These are phyloP conservation scores for Carex scoparia DNA, from an alignment of 176 grass and related monocot species.

Conservation along the genomic window DNA sequence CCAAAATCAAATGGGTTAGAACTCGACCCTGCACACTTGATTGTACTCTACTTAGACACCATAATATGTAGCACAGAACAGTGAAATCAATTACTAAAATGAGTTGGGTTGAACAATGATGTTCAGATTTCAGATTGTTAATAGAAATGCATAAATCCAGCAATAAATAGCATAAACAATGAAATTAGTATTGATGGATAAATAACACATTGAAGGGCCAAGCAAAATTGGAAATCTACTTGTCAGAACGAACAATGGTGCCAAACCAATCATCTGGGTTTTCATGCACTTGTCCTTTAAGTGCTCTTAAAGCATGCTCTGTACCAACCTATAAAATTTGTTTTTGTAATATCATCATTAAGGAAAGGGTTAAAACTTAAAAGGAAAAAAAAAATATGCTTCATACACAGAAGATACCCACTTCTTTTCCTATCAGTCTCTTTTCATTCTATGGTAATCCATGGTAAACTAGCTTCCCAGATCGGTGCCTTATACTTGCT, in stretches of 20 bases:
- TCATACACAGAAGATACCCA: not conserved
- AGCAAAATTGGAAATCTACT: slow-evolving; percentile 24
- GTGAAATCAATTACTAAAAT: not conserved
- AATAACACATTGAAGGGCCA: not conserved
- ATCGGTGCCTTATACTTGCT: not conserved
- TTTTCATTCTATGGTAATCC: not conserved
- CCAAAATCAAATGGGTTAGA: too few species aligned
- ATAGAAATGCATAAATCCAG: not conserved
- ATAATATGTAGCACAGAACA: not conserved
- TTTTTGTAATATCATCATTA: not conserved
- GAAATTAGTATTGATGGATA: not conserved
- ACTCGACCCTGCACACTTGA: too few species aligned
- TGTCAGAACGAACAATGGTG: slow-evolving; percentile 62
- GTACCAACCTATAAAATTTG: slow-evolving; percentile 53
- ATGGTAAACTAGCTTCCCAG: not conserved
- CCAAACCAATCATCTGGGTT: slow-evolving; percentile 69
- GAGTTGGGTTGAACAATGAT: not conserved
- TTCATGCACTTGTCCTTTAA: slow-evolving; percentile 55
- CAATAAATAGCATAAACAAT: not conserved
- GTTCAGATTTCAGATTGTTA: not conserved
- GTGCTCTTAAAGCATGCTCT: slow-evolving; percentile 58
- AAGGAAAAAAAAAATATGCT: not conserved
- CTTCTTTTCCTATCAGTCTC: not conserved
- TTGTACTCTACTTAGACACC: too few species aligned
- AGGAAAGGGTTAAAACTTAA: not conserved